These are phyloP conservation scores for Lipomyces orientalis DNA, from an alignment of 805 yeast species.

Conservation along the genomic window DNA sequence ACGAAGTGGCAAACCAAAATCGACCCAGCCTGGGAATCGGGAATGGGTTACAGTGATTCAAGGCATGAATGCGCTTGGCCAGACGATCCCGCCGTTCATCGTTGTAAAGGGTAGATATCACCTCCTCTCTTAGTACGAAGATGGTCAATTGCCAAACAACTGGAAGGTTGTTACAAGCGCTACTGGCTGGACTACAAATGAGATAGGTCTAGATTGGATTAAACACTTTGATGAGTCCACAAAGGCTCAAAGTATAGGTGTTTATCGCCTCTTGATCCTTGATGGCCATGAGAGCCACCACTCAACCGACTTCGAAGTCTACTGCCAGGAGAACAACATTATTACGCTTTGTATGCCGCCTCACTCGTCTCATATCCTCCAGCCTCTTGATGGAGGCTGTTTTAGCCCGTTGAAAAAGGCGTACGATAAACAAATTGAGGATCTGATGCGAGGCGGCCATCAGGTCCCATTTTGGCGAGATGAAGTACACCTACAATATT, in stretches of 20 bases:
- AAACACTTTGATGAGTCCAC: constrained; percentile 16
- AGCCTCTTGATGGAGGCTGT: too few relatives aligned
- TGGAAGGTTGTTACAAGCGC: constrained; percentile 19
- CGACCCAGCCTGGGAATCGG: constrained; percentile 4
- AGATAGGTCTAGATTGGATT: constrained; percentile 12
- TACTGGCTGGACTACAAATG: constrained; percentile 11
- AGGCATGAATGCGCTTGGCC: constrained; percentile 20
- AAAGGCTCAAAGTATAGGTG: constrained; percentile 11
- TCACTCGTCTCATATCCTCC: too few relatives aligned
- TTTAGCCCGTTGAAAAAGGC: too few relatives aligned
- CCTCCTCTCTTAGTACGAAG: constrained; percentile 13
- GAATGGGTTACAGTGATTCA: constrained; percentile 24
- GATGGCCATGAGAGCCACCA: constrained; percentile 25
- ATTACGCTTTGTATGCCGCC: too few relatives aligned
- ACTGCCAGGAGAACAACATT: constrained; percentile 15
- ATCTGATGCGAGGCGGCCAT: too few relatives aligned
- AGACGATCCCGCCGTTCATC: constrained; percentile 19
- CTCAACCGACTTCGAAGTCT: constrained; percentile 10
- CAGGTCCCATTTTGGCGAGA: too few relatives aligned
- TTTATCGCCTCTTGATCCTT: constrained; percentile 12
- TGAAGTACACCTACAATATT: too few relatives aligned
- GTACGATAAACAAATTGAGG: too few relatives aligned
- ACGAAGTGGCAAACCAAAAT: neutral
- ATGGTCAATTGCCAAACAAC: constrained; percentile 5
- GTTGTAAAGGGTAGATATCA: constrained; percentile 8